Conservation (phyloP, 1,284 basidiomycete genomes). For the Thelephora terrestris region DNA sequence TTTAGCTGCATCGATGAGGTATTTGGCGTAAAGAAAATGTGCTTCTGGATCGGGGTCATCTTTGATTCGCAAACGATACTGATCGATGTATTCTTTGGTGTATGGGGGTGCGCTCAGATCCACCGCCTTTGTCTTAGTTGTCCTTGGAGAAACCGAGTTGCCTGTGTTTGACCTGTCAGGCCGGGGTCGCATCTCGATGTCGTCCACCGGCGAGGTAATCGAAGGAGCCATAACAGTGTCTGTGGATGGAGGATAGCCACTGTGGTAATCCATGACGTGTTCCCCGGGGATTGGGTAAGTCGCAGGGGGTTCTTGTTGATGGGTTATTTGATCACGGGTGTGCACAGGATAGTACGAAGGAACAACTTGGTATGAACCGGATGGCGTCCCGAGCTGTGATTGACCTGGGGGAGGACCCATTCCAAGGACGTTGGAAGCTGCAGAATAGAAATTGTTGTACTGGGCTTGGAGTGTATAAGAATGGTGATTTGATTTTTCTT, state of each 20-base stretch:
- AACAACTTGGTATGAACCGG: not conserved
- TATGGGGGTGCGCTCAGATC: constrained; percentile 82
- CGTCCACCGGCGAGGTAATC: constrained; percentile 20
- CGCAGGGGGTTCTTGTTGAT: not conserved
- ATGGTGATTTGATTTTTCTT: not conserved
- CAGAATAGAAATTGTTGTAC: constrained; percentile 51
- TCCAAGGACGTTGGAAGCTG: constrained; percentile 76
- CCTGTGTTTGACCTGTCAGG: constrained; percentile 48
- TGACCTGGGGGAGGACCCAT: constrained; percentile 46
- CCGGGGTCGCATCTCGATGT: constrained; percentile 47
- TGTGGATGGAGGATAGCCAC: not conserved
- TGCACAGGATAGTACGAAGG: not conserved
- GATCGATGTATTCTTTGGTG: constrained; percentile 95
- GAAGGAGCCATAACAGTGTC: constrained; percentile 18
- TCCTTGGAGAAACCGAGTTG: constrained; percentile 47
- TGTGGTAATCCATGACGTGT: not conserved
- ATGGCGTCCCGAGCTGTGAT: not conserved
- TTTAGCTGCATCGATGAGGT: constrained; percentile 98
- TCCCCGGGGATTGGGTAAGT: not conserved
- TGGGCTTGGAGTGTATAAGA: constrained; percentile 13
- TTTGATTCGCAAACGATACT: constrained; percentile 95
- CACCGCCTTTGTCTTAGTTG: constrained; percentile 70
- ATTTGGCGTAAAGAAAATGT: constrained; percentile 97
- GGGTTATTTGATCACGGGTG: not conserved
- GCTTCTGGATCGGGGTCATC: constrained; percentile 96